These are phyloP conservation scores for Candida verbasci DNA, from an alignment of 805 yeast species.

Conservation along the genomic window DNA sequence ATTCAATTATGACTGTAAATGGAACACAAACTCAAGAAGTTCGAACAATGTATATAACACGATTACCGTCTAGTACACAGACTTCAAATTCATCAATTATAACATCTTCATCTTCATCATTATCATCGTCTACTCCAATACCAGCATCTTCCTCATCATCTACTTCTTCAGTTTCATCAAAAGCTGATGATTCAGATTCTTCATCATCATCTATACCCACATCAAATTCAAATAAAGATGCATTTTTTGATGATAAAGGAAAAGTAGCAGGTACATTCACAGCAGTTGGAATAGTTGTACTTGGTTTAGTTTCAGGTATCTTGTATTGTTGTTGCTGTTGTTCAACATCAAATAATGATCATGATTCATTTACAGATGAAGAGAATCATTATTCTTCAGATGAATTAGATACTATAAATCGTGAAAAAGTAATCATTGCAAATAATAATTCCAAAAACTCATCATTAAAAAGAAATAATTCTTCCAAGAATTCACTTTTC, in stretches of 20 bases:
- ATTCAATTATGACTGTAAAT: constrained; percentile 30
- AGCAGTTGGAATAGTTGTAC: constrained; percentile 64
- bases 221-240: constrained; percentile 15
- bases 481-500: constrained; percentile 28
- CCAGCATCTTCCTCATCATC: constrained; percentile 8
- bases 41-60: constrained; percentile 11
- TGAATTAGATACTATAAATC: constrained; percentile 19
- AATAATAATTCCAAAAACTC: constrained; percentile 6
- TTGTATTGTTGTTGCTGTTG: constrained; percentile 35
- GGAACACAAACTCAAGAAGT: constrained; percentile 21
- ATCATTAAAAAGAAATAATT: constrained; percentile 27
- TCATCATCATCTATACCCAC: constrained; percentile 18
- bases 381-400: constrained; percentile 36
- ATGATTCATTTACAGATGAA: constrained; percentile 27
- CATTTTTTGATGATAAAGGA: constrained; percentile 66
- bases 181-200: constrained; percentile 11
- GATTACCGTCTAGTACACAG: constrained; percentile 11
- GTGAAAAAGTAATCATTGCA: constrained; percentile 13
- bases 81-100: neutral
- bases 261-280: constrained; percentile 85
- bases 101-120: constrained; percentile 7
- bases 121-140: neutral
- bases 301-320: constrained; percentile 40
- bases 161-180: neutral
- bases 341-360: constrained; percentile 6